Evolutionary conservation across 305 asterid species (phyloP), one percentile per base, ranked within the genome.

Genomic region (Solanum chacoense): DNA sequence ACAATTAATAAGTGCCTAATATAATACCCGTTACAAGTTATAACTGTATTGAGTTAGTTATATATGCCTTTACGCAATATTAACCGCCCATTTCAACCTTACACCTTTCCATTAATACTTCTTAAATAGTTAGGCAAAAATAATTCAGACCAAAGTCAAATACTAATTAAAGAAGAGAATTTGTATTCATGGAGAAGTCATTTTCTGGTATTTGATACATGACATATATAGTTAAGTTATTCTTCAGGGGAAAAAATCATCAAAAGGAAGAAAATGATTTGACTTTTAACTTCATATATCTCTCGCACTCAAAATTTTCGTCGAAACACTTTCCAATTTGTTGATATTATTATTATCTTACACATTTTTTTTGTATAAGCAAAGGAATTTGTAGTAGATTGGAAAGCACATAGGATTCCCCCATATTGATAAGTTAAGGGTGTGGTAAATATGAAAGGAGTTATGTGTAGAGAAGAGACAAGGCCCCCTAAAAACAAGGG

Each of bases 401-500:
- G 73, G 42, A 50, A 16, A 2, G 34, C 7, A 50, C 42, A 83
- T 83, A 50, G 73, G 87, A 83, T 83, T 83, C 87, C 87, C 26
- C 45, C 4, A 20, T 77, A 77, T 77, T 76, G 84, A 37, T 50
- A 5, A 31, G 87, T 84, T 45, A 55, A 50, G 38, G 42, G 7
- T 80, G 67, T 80, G 71, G 86, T 20, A 45, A 18, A 81, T 45
- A 18, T 31, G 8, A 36, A 36, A n/a, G 32, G 32, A 50, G 11
- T 55, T 84, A 81, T 20, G 3, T 20, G 73, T 29, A 83, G 11
- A 31, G 73, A 59, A 16, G 65, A 59, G 74, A 73, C 80, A 73
- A 71, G 45, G 81, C 91, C 93, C 94, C 94, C 94, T 88, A 67
- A 89, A 91, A 89, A 87, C 79, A 81, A 88, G 94, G 94, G 91